Evolutionary conservation across 2,329 filamentous ascomycete genomes (phyloP), one percentile per base, ranked within the genome.

Genomic region (Phialocephala subalpina): DNA sequence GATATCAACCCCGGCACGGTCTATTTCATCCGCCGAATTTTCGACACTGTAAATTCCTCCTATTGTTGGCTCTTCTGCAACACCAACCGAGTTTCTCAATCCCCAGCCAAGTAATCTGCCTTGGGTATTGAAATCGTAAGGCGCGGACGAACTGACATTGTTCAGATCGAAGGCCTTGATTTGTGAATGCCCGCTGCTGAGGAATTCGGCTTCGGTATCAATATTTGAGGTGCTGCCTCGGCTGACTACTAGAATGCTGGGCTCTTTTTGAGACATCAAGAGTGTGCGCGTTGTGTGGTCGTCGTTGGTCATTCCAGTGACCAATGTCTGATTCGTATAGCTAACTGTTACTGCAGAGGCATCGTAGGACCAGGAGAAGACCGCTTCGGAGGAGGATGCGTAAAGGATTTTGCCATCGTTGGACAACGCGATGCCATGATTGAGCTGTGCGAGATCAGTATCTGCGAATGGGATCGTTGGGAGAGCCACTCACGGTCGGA

Each of bases 281-380:
- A 94, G 80, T 0, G 91, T 93, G 40, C 91, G 84, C 0, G 90
- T 90, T 6, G 81, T 85, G 71, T 93, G 90, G 58, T 88, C 90
- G 5, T 80, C 77, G 65, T 83, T 84, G 70, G 72, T 81, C 89
- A 93, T 92, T 69, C 87, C 87, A 42, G 80, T 80, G 56, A 94
- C 80, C 4, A 93, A 66, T 2, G 83, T 86, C 65, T 80, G 80
- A 58, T 81, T 83, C 3, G 78, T 76, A 60, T 74, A 69, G 53
- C 74, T 70, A 52, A 87, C 82, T 3, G 83, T 83, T 57, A 79
- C 80, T 9, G 81, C 77, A 2, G 76, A 73, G n/a, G 85, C 78
- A 74, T 91, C 83, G 75, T 94, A 94, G 33, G 81, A 75, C 87
- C 89, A 93, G 1, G 86, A 80, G 73, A 83, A 90, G 38, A 91